These are phyloP conservation scores for Viridothelium virens DNA, from an alignment of 495 filamentous ascomycete genomes.

Conservation along the genomic window DNA sequence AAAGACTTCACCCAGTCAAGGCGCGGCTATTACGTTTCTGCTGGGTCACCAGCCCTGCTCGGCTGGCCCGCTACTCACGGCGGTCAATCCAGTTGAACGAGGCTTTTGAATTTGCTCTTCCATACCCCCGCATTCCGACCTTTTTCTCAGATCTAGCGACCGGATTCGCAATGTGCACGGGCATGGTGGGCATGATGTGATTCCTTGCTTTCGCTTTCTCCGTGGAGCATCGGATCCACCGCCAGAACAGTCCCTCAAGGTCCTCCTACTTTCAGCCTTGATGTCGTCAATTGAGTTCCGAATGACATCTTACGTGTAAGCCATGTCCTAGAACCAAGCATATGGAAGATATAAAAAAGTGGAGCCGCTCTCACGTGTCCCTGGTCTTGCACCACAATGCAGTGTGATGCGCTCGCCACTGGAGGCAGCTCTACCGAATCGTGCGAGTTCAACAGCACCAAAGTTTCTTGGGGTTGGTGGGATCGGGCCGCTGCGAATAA, in stretches of 20 bases:
- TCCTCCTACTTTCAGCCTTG: too few species aligned
- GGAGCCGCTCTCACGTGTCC: too few species aligned
- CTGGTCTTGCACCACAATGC: too few species aligned
- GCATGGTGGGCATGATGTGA: neutral
- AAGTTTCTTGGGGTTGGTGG: neutral
- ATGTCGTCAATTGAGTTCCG: too few species aligned
- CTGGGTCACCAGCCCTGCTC: neutral
- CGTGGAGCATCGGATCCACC: neutral
- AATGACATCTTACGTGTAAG: too few species aligned
- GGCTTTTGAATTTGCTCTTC: too few species aligned
- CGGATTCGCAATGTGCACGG: neutral
- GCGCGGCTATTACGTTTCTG: slow-evolving; percentile 5
- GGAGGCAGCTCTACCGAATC: too few species aligned
- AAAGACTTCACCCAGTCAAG: neutral
- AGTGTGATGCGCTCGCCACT: too few species aligned
- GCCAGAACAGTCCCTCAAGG: neutral
- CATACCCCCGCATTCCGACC: neutral
- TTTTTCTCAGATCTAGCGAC: neutral
- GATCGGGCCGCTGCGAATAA: slow-evolving; percentile 6
- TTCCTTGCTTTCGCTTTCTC: neutral
- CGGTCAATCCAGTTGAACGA: neutral
- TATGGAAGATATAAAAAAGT: too few species aligned
- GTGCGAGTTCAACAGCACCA: too few species aligned
- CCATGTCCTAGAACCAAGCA: too few species aligned
- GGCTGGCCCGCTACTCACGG: neutral